phyloP scores from a whole-genome alignment of 2,329 filamentous ascomycete genomes.

The Zymoseptoria pseudotritici region DNA sequence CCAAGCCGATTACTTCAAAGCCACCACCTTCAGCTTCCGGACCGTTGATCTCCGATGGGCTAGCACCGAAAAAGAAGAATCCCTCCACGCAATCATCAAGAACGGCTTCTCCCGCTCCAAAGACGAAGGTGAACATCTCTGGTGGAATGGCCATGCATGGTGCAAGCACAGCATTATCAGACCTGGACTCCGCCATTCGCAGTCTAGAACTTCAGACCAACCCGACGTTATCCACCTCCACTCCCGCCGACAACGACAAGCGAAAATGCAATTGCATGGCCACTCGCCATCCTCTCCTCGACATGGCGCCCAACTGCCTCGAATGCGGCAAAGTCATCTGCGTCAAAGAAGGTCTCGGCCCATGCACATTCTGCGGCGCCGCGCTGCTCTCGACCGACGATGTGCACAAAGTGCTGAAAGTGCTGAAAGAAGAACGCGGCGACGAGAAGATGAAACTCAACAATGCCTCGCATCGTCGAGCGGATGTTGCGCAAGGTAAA shows the following conservation, averaged over 20 bases:
- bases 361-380: constrained; percentile 81
- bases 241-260: constrained; percentile 47
- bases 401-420: constrained; percentile 75
- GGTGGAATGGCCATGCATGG: constrained; percentile 79
- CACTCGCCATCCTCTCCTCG: constrained; percentile 75
- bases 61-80: constrained; percentile 40
- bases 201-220: constrained; percentile 89
- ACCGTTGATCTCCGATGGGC: constrained; percentile 70
- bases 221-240: constrained; percentile 49
- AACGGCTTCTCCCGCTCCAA: constrained; percentile 45
- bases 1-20: constrained; percentile 41
- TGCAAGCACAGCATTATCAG: constrained; percentile 62
- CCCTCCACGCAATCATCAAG: constrained; percentile 29
- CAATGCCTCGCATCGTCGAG: constrained; percentile 59
- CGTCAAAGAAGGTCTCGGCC: constrained; percentile 84
- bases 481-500: constrained; percentile 50
- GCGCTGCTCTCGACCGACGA: constrained; percentile 66
- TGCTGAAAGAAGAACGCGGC: constrained; percentile 77
- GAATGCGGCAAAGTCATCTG: constrained; percentile 93
- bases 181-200: constrained; percentile 71
- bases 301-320: constrained; percentile 87
- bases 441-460: constrained; percentile 79
- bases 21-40: constrained; percentile 64
- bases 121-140: constrained; percentile 63
- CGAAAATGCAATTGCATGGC: constrained; percentile 83